Percentiles rank a stretch among this genome's conserved stretches.
phyloP scores from a whole-genome alignment of 805 yeast species.

The Suhomyces pyralidae region DNA sequence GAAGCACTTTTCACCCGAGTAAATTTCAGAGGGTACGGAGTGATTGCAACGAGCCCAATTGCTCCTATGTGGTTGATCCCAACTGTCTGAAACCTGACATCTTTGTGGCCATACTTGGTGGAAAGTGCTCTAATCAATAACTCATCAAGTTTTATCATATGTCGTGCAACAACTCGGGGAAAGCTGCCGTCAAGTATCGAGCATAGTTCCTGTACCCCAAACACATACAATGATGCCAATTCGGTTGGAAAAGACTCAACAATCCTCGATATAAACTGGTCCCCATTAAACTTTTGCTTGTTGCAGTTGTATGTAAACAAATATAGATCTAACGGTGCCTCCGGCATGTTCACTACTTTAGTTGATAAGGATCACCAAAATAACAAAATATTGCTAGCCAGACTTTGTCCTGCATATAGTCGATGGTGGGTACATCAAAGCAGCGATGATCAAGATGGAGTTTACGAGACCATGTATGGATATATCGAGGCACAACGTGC shows the following conservation, averaged over 20 bases:
- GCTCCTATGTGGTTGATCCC: slow-evolving; percentile 53
- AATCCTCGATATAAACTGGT: slow-evolving; percentile 27
- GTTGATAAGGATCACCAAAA: not conserved
- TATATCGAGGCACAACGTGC: slow-evolving; percentile 35
- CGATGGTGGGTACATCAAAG: not conserved
- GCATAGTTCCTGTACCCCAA: slow-evolving; percentile 67
- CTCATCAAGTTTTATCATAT: slow-evolving; percentile 36
- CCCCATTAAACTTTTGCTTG: slow-evolving; percentile 39
- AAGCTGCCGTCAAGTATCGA: slow-evolving; percentile 54
- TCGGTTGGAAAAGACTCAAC: slow-evolving; percentile 24
- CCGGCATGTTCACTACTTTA: not conserved
- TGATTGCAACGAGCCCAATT: slow-evolving; percentile 51
- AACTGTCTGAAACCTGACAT: slow-evolving; percentile 38
- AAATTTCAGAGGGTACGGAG: slow-evolving; percentile 39
- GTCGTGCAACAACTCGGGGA: slow-evolving; percentile 30
- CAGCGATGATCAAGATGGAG: not conserved
- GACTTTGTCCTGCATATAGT: not conserved
- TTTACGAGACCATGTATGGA: slow-evolving; percentile 17
- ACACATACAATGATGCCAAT: slow-evolving; percentile 48
- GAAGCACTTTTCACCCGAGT: slow-evolving; percentile 24
- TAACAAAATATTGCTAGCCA: not conserved
- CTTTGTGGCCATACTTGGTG: slow-evolving; percentile 26
- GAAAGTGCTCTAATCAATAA: slow-evolving; percentile 33
- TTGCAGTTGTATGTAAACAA: slow-evolving; percentile 57
- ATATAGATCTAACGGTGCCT: slow-evolving; percentile 21